Conservation (phyloP, 2,329 filamentous ascomycete genomes). For the Pseudogymnoascus sp. region DNA sequence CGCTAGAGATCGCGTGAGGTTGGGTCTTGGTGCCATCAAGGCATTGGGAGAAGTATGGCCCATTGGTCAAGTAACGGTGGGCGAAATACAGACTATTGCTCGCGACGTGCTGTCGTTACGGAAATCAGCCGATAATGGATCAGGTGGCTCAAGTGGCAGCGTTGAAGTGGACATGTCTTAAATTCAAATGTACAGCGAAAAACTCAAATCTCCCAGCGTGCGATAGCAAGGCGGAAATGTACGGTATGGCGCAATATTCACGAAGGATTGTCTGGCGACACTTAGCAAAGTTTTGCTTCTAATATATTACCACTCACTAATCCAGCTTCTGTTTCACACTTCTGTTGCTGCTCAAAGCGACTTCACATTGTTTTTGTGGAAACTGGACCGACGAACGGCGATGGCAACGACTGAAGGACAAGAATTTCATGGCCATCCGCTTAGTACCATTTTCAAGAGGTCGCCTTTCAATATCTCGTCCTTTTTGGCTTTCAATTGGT, state of each 20-base stretch:
- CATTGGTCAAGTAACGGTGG: background rate
- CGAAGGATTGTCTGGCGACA: background rate
- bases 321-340: background rate
- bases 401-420: background rate
- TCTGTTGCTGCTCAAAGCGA: background rate
- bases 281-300: background rate
- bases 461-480: slow-evolving; percentile 7
- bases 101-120: background rate
- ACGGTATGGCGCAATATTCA: background rate
- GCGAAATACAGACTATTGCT: background rate
- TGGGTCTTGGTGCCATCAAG: background rate
- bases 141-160: background rate
- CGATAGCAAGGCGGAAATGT: background rate
- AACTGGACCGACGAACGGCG: background rate
- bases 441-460: background rate
- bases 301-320: background rate
- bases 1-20: background rate
- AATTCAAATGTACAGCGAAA: background rate
- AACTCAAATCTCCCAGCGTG: background rate
- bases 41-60: background rate
- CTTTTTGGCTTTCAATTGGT: slow-evolving; percentile 26
- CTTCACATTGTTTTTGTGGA: background rate
- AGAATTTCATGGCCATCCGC: background rate
- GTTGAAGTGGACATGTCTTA: background rate
- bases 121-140: background rate